Percentiles rank a stretch among this genome's conserved stretches.
These are phyloP conservation scores for Dillenia turbinata DNA, from an alignment of 164 flowering plant species.

Conservation along the genomic window DNA sequence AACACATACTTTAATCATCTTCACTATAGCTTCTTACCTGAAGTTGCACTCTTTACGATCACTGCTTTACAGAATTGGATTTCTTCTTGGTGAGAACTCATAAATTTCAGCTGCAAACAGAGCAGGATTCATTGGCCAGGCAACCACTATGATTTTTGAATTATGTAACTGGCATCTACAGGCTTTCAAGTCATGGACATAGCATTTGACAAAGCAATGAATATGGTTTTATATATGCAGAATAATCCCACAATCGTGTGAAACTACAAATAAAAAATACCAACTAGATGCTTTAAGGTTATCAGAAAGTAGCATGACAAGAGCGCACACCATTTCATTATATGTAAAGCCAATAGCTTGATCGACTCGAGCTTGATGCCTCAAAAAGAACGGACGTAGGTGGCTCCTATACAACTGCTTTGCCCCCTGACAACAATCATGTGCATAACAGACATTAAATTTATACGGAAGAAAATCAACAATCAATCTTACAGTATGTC, in stretches of 20 bases:
- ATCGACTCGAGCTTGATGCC: constrained; percentile 56
- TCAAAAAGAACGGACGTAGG: constrained; percentile 67
- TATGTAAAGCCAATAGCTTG: constrained; percentile 25
- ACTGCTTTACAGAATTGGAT: constrained; percentile 33
- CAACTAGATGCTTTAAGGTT: constrained; percentile 1
- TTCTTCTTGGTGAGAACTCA: constrained; percentile 43
- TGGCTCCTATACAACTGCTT: constrained; percentile 38
- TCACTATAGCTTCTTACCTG: constrained; percentile 28
- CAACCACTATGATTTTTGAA: background rate
- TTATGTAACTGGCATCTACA: background rate
- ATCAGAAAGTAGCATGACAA: too few relatives aligned
- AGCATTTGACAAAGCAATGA: background rate
- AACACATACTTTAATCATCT: background rate
- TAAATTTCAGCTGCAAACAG: constrained; percentile 37
- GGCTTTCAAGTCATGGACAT: background rate
- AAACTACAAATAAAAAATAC: background rate
- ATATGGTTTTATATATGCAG: too few relatives aligned
- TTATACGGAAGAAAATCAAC: too few relatives aligned
- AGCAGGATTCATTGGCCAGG: background rate
- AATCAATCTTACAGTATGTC: too few relatives aligned
- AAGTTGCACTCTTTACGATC: constrained; percentile 19
- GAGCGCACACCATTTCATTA: constrained; percentile 38
- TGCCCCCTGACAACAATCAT: constrained; percentile 47
- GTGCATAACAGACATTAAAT: background rate
- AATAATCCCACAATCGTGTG: too few relatives aligned